phyloP scores from a whole-genome alignment of 345 rosid species.

The Camelina hispida region DNA sequence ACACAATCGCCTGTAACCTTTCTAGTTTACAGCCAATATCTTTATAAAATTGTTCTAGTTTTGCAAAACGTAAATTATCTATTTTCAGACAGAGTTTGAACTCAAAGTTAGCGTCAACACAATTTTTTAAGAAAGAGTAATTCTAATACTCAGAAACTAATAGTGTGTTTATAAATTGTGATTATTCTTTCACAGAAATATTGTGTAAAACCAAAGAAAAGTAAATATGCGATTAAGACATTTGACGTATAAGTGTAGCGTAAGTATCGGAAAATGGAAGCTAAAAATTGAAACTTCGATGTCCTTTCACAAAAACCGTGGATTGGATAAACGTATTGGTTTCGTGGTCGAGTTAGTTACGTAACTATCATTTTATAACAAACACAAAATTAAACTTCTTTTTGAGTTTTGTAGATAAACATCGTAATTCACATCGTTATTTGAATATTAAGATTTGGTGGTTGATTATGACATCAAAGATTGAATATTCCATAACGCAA shows the following conservation, averaged over 20 bases:
- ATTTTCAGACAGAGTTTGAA: conserved; percentile 1
- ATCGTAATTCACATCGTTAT: conserved; percentile 21
- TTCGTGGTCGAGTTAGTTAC: conserved; percentile 39
- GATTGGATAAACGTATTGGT: conserved; percentile 1
- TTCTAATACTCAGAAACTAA: neutral
- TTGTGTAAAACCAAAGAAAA: neutral
- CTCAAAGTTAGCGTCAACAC: conserved; percentile 12
- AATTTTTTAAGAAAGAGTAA: no score
- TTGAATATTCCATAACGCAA: conserved; percentile 3
- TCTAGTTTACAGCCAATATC: conserved; percentile 5
- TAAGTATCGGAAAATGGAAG: conserved; percentile 25
- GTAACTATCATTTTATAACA: conserved; percentile 29
- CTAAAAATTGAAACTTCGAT: neutral
- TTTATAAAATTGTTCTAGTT: neutral
- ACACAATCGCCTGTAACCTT: conserved; percentile 10
- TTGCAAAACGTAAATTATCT: neutral
- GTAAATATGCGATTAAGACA: neutral
- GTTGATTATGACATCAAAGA: conserved; percentile 34
- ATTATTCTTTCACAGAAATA: neutral
- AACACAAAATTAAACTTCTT: neutral
- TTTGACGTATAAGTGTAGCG: conserved; percentile 30
- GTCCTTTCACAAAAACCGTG: conserved; percentile 18
- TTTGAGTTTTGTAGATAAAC: conserved; percentile 34
- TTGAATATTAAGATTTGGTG: conserved; percentile 31
- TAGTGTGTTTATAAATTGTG: neutral